Evolutionary conservation across 2,329 filamentous ascomycete genomes (phyloP).

Genomic region (Exophiala aquamarina): DNA sequence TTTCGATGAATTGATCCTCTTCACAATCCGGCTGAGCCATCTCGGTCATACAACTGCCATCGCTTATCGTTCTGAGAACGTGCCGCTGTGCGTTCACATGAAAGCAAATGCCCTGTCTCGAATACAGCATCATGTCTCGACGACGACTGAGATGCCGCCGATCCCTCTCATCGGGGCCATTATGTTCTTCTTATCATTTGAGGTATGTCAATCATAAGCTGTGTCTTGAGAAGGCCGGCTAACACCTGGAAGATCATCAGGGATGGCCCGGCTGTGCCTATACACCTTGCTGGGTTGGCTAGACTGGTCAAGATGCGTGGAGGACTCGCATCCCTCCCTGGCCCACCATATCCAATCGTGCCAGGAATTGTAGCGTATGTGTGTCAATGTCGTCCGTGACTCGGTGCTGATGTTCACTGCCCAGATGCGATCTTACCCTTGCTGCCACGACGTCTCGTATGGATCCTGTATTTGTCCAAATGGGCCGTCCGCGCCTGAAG

Average conservation of each 20-base stretch:
- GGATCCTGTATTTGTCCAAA: not conserved
- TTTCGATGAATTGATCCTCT: constrained; percentile 8
- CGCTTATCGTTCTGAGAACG: constrained; percentile 1
- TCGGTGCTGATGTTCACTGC: too few relatives aligned
- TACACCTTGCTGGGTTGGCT: constrained; percentile 6
- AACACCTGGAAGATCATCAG: constrained; percentile 7
- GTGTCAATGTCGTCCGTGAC: too few relatives aligned
- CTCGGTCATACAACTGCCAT: constrained; percentile 11
- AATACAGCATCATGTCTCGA: constrained; percentile 3
- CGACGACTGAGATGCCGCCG: not conserved
- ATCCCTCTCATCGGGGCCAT: constrained; percentile 1
- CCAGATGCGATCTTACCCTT: constrained; percentile 12
- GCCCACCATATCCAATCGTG: not conserved
- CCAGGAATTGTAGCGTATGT: constrained; percentile 7
- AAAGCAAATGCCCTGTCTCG: constrained; percentile 8
- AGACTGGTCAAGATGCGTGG: constrained; percentile 5
- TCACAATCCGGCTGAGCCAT: constrained; percentile 3
- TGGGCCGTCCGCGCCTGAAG: not conserved
- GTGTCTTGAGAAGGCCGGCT: too few relatives aligned
- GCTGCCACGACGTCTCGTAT: not conserved
- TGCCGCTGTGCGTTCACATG: constrained; percentile 1
- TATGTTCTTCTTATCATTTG: constrained; percentile 8
- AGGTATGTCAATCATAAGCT: not conserved
- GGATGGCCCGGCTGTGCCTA: constrained; percentile 1
- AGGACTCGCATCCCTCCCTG: not conserved